Base-by-base conservation (phyloP, 1,284 basidiomycete genomes). In the Sporisorium reilianum region DNA sequence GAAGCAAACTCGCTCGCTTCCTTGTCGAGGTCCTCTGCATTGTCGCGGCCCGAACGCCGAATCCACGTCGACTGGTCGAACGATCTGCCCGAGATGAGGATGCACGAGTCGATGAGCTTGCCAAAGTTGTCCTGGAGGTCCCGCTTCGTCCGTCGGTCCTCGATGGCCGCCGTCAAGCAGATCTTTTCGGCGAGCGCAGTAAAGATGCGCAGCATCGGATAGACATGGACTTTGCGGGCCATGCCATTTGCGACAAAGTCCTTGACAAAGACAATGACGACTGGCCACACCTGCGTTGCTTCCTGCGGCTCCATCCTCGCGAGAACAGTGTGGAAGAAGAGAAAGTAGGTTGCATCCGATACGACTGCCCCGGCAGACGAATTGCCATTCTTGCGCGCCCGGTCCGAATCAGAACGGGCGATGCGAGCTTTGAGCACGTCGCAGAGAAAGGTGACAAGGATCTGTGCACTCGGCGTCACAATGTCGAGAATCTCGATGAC, bases 61-160 rank as follows among this genome's bases (percentile, higher is more conserved):
- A 92, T 90, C 93, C 93, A 94, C 30, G 90, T 91, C 14, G 90
- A 89, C 64, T 90, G 88, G 69, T 95, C 95, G 23, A 89, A 89
- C 1, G 91, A 89, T 23, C 91, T 89, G 2, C 91, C 90, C 4
- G 93, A 89, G 63, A 93, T 89, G 3, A 89, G 86, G 7, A 95
- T 89, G 54, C 91, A 92, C 2, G 90, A 87, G 78, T 99, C 97
- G 10, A 95, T 87, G 0, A 98, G 88, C 84, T 93, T 95, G 42
- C 90, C 89, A 79, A 92, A 95, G 0, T 89, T 91, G 65, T 99
- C 96, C 89, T 96, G 94, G 18, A 98, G 86, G 67, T 99, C 96
- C 79, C 94, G 92, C n/a, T 92, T 89, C 58, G 95, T 87, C 22
- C 93, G 89, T 20, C 90, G 89, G 85, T 99, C 96, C 66, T 98